A percentile compares a stretch with the other conserved stretches of the same genome.
These are phyloP conservation scores for Lyophyllum decastes DNA, from an alignment of 768 basidiomycete species.

Conservation along the genomic window DNA sequence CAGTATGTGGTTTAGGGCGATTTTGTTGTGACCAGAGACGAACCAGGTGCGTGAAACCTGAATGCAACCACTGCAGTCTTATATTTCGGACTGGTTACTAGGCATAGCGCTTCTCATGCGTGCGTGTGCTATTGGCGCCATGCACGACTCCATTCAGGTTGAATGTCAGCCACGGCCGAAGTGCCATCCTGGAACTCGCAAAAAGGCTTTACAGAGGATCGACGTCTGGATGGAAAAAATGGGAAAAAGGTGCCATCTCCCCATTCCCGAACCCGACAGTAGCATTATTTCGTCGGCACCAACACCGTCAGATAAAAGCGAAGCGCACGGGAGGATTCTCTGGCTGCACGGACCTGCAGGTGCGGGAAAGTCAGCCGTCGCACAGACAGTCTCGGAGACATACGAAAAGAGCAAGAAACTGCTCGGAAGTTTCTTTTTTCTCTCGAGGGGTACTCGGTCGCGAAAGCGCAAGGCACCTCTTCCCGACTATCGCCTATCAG, in stretches of 20 bases:
- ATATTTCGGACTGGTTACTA: too few relatives aligned
- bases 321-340: not conserved
- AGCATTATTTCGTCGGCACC: too few relatives aligned
- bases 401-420: constrained; percentile 17
- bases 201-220: constrained; percentile 1
- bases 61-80: too few relatives aligned
- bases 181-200: constrained; percentile 3
- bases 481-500: constrained; percentile 27
- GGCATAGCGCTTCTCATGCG: too few relatives aligned
- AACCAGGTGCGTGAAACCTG: too few relatives aligned
- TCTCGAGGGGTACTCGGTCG: constrained; percentile 25
- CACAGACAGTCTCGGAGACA: constrained; percentile 11
- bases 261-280: not conserved
- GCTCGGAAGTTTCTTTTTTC: constrained; percentile 33
- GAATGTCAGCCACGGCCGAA: not conserved
- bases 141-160: not conserved
- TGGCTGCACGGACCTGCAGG: constrained; percentile 22
- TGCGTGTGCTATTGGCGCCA: too few relatives aligned
- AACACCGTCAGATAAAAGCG: not conserved
- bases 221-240: constrained; percentile 2
- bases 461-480: constrained; percentile 16
- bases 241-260: not conserved
- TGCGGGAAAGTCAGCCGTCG: constrained; percentile 7
- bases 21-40: too few relatives aligned
- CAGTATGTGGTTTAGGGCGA: too few relatives aligned